Conservation (phyloP, 352 stramenopile genomes). For the Phytophthora meadii region DNA sequence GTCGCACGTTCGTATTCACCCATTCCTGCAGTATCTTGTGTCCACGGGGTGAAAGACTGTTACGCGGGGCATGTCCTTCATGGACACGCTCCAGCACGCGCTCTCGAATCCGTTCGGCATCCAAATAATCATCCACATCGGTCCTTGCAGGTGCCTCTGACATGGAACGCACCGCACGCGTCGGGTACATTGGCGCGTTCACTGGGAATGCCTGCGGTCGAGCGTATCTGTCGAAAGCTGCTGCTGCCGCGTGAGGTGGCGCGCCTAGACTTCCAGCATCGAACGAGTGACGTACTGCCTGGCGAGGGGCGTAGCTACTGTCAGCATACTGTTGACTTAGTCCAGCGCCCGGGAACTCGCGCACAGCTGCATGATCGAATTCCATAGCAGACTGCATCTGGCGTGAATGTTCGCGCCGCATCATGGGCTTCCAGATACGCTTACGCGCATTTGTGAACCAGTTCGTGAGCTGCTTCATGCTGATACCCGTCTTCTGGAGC, state of each 20-base stretch:
- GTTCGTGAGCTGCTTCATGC: constrained; percentile 92
- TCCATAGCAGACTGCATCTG: constrained; percentile 80
- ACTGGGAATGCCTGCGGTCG: constrained; percentile 35
- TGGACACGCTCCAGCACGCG: constrained; percentile 55
- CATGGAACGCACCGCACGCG: constrained; percentile 65
- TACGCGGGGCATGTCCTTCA: constrained; percentile 45
- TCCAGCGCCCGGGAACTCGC: constrained; percentile 44
- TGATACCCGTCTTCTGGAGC: constrained; percentile 89
- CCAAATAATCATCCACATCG: constrained; percentile 72
- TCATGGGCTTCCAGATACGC: constrained; percentile 92
- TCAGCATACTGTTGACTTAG: constrained; percentile 37
- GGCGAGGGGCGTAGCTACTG: constrained; percentile 52
- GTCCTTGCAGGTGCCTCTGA: constrained; percentile 62
- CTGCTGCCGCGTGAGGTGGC: constrained; percentile 26
- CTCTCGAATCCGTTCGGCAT: constrained; percentile 73
- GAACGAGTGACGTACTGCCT: constrained; percentile 68
- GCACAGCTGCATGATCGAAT: constrained; percentile 62
- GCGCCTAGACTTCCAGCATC: constrained; percentile 66
- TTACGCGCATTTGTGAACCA: constrained; percentile 92
- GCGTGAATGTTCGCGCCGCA: constrained; percentile 82
- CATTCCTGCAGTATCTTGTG: constrained; percentile 85
- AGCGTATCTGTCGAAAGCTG: constrained; percentile 39
- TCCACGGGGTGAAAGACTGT: constrained; percentile 68
- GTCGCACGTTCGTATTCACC: constrained; percentile 65
- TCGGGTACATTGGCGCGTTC: constrained; percentile 41